Percentiles rank a stretch among this genome's conserved stretches.
Evolutionary conservation across 1,284 basidiomycete genomes (phyloP).

Genomic region (Papiliotrema nemorosa): DNA sequence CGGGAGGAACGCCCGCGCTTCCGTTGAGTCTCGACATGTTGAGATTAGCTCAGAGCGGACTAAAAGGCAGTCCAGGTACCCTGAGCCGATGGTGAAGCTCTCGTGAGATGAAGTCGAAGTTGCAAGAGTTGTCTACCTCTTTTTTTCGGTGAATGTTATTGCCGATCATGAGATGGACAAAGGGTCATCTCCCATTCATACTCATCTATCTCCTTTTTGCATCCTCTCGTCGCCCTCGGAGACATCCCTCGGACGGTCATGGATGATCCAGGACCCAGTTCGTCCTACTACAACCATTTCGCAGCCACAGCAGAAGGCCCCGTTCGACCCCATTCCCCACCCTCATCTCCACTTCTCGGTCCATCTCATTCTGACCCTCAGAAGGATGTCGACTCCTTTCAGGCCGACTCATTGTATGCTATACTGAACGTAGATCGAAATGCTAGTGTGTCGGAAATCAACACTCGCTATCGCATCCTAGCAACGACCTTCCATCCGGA

Average conservation of each 20-base stretch:
- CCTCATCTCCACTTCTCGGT: slow-evolving; percentile 24
- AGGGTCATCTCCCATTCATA: not conserved
- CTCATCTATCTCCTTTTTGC: not conserved
- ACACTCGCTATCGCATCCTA: slow-evolving; percentile 42
- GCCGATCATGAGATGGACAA: too few species aligned
- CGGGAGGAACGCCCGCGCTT: not conserved
- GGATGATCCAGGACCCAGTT: slow-evolving; percentile 42
- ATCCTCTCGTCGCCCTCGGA: not conserved
- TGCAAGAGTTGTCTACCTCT: too few species aligned
- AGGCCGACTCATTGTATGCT: slow-evolving; percentile 30
- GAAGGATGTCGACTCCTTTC: slow-evolving; percentile 3
- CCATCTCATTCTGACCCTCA: slow-evolving; percentile 1
- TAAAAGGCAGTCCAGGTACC: too few species aligned
- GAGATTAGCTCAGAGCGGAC: not conserved
- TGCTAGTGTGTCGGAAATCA: slow-evolving; percentile 37
- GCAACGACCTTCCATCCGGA: slow-evolving; percentile 55
- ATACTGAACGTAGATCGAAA: slow-evolving; percentile 41
- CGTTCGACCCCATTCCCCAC: slow-evolving; percentile 27
- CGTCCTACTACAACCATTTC: slow-evolving; percentile 38
- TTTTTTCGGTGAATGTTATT: too few species aligned
- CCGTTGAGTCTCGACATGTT: not conserved
- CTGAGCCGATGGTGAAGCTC: too few species aligned
- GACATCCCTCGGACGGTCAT: slow-evolving; percentile 13
- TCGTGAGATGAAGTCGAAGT: too few species aligned
- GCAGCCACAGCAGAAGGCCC: slow-evolving; percentile 33